Base-by-base conservation (phyloP, 768 basidiomycete species). In the Lactifluus subvellereus region DNA sequence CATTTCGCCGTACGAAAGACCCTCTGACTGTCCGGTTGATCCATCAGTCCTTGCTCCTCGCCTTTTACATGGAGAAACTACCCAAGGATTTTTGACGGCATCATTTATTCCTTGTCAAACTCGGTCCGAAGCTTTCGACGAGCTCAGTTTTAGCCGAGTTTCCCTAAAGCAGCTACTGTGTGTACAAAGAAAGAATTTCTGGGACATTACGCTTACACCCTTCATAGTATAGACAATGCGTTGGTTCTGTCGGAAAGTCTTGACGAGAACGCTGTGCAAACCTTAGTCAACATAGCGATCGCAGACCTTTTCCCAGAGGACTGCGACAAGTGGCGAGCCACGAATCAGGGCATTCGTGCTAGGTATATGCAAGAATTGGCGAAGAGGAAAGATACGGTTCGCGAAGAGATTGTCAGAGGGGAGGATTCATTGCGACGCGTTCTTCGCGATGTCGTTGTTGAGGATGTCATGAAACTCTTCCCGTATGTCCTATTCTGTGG, bases 51-150 rank as follows among this genome's bases (percentile, higher is more conserved):
- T 58, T n/a, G 42, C 38, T 3, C 61, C 61, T 38, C 35, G 56
- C 0, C 51, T 62, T 51, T 22, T 68, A 10, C 27, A 16, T 0
- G 70, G 70, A 18, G 70, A 71, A 47, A 62, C 63, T 8, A n/a
- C 27, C 7, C 70, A 69, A 54, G 70, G 59, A 0, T 33, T 69
- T 16, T 35, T 56, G n/a, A 62, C 62, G 0, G 57, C 2, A 42
- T 20, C 0, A 22, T 20, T 18, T 66, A 18, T 40, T 38, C 53
- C 22, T 0, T 35, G 11, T 6, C 7, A 6, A 2, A 48, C 11
- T 32, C 43, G 13, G 20, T 3, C 27, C 1, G 11, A 18, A 7
- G 0, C 1, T 4, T 5, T 54, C 18, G 18, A 32, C 6, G 10
- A 14, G 0, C 11, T 0, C 14, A 1, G 27, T 1, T 7, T 7